These are phyloP conservation scores for Rhododendron williamsianum DNA, from an alignment of 148 eudicot species.

Conservation along the genomic window DNA sequence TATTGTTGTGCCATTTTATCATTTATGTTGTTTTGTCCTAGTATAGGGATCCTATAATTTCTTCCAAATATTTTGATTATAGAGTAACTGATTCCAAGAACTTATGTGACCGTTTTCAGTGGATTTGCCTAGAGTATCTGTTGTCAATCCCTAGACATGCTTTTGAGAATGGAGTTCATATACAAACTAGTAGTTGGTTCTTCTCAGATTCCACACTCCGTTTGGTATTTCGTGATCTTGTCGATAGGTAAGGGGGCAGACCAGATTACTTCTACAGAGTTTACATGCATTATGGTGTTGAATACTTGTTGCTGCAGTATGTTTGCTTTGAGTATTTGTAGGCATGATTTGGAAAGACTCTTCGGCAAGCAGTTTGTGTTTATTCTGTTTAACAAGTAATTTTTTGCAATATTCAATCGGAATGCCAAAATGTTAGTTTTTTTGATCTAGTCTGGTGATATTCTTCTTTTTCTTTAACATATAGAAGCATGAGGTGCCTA, in stretches of 20 bases:
- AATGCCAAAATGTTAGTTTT: neutral
- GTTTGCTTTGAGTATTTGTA: neutral
- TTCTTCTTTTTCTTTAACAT: neutral
- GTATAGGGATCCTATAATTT: neutral
- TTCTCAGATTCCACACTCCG: constrained; percentile 51
- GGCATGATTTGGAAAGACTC: neutral
- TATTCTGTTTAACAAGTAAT: constrained; percentile 1
- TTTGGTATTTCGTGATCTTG: constrained; percentile 60
- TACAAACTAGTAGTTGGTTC: constrained; percentile 27
- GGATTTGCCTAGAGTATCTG: constrained; percentile 81
- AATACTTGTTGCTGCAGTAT: neutral
- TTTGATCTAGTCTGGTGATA: neutral
- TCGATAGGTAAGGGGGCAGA: constrained; percentile 66
- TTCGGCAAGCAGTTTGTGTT: neutral
- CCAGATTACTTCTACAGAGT: neutral
- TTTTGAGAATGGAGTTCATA: constrained; percentile 39
- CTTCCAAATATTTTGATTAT: neutral
- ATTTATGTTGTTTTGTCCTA: neutral
- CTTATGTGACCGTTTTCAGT: constrained; percentile 38
- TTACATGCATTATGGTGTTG: neutral
- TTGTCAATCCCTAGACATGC: constrained; percentile 57
- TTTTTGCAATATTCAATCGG: neutral
- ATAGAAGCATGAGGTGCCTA: neutral
- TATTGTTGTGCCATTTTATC: neutral
- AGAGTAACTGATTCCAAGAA: constrained; percentile 6